A percentile compares a stretch with the other conserved stretches of the same genome.
These are phyloP conservation scores for Syzygium grande DNA, from an alignment of 345 rosid genomes.

Conservation along the genomic window DNA sequence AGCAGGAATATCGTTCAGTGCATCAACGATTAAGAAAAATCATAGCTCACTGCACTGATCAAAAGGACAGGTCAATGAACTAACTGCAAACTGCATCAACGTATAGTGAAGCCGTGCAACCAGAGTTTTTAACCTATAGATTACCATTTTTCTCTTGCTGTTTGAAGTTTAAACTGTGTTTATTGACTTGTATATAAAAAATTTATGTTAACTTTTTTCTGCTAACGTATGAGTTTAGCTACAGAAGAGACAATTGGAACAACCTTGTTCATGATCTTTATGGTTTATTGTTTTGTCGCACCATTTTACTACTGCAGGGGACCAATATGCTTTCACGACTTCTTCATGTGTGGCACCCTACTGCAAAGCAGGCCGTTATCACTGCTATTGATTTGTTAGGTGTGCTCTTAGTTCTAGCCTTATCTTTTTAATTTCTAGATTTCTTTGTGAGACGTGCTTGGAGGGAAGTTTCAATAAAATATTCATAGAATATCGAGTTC, in stretches of 20 bases:
- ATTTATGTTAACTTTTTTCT: background rate
- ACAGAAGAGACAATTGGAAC: background rate
- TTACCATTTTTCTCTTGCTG: background rate
- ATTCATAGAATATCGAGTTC: background rate
- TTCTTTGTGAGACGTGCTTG: background rate
- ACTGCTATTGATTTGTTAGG: slow-evolving; percentile 96
- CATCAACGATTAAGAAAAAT: background rate
- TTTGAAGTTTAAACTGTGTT: background rate
- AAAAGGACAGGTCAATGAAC: background rate
- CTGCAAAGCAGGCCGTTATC: slow-evolving; percentile 96
- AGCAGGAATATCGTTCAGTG: background rate
- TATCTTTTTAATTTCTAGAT: background rate
- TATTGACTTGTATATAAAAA: background rate
- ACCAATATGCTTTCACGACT: slow-evolving; percentile 97
- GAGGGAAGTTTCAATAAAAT: background rate
- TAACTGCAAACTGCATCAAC: background rate
- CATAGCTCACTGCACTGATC: background rate
- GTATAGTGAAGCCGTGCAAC: background rate
- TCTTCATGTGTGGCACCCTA: slow-evolving; percentile 86
- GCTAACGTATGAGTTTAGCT: background rate
- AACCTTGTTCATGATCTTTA: background rate
- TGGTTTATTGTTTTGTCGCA: background rate
- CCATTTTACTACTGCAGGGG: slow-evolving; percentile 48
- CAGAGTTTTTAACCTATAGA: background rate
- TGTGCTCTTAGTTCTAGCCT: slow-evolving; percentile 4